Conservation (phyloP, 176 grass and related monocot species). For the Calamus simplicifolius region DNA sequence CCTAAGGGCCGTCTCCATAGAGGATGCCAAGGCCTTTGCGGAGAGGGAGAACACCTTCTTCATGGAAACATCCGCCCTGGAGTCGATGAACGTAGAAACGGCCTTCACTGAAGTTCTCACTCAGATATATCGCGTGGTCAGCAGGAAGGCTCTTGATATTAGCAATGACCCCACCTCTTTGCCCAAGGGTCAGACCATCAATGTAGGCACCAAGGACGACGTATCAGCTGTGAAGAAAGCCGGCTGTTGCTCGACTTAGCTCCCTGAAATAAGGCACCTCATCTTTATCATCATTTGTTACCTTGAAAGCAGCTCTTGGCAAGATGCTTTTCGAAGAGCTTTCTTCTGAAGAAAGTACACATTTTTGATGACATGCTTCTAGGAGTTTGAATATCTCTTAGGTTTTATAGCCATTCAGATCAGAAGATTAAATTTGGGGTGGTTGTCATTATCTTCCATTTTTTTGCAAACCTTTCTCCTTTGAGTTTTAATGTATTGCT, state of each 20-base stretch:
- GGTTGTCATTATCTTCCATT: too few species aligned
- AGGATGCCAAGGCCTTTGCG: conserved; percentile 4
- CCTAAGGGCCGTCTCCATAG: conserved; percentile 5
- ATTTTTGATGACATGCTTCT: too few species aligned
- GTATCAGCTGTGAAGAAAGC: conserved; percentile 7
- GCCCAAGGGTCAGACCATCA: conserved; percentile 8
- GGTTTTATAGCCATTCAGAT: too few species aligned
- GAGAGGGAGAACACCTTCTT: conserved; percentile 10
- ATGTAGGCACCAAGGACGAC: conserved; percentile 4
- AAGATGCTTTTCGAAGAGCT: too few species aligned
- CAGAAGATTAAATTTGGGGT: too few species aligned
- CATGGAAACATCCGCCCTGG: conserved; percentile 8
- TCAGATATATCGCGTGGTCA: conserved; percentile 6
- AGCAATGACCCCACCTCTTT: neutral
- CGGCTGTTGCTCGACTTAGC: conserved; percentile 1
- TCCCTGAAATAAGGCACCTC: neutral
- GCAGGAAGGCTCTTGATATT: neutral
- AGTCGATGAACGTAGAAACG: neutral
- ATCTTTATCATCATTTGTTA: too few species aligned
- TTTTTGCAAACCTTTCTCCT: too few species aligned
- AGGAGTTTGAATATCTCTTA: too few species aligned
- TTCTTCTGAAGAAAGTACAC: too few species aligned
- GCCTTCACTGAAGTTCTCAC: conserved; percentile 10
- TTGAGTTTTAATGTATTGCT: too few species aligned
- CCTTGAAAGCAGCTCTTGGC: too few species aligned